phyloP scores from a whole-genome alignment of 2,329 filamentous ascomycete genomes.

The Acephala macrosclerotiorum region DNA sequence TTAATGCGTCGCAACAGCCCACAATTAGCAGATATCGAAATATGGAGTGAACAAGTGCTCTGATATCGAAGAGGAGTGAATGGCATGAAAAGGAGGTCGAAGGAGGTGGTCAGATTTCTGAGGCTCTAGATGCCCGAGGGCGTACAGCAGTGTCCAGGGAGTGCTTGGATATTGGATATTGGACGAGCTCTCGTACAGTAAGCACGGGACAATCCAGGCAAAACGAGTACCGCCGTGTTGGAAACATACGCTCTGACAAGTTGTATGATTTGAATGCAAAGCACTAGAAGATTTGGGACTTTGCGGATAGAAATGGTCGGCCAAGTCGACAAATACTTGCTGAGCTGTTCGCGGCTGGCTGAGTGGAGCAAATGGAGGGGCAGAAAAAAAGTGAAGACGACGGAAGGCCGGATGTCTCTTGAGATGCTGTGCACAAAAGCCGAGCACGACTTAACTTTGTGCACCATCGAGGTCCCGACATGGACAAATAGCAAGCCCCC shows the following conservation, averaged over 20 bases:
- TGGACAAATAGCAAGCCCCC: slow-evolving; percentile 5
- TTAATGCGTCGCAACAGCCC: slow-evolving; percentile 9
- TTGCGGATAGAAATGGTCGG: neutral
- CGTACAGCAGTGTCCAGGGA: slow-evolving; percentile 16
- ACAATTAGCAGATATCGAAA: slow-evolving; percentile 13
- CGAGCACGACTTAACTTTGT: neutral
- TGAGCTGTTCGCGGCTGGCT: neutral
- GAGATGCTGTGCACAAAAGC: neutral
- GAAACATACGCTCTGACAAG: slow-evolving; percentile 4
- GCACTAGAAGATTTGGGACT: neutral
- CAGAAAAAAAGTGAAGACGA: neutral
- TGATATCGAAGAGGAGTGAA: neutral
- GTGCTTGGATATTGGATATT: slow-evolving; percentile 19
- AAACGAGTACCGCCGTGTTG: slow-evolving; percentile 1
- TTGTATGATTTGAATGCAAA: neutral
- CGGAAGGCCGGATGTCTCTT: slow-evolving; percentile 3
- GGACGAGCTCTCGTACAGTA: slow-evolving; percentile 26
- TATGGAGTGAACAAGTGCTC: slow-evolving; percentile 1
- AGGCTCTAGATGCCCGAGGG: slow-evolving; percentile 29
- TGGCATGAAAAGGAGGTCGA: slow-evolving; percentile 10
- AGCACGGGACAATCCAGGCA: slow-evolving; percentile 22
- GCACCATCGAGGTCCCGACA: neutral
- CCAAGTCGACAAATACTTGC: neutral
- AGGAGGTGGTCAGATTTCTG: slow-evolving; percentile 15
- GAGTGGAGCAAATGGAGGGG: slow-evolving; percentile 12